Percentiles rank a stretch among this genome's conserved stretches.
Evolutionary conservation across 768 basidiomycete species (phyloP).

Genomic region (button mushroom (Agaricus bisporus)): DNA sequence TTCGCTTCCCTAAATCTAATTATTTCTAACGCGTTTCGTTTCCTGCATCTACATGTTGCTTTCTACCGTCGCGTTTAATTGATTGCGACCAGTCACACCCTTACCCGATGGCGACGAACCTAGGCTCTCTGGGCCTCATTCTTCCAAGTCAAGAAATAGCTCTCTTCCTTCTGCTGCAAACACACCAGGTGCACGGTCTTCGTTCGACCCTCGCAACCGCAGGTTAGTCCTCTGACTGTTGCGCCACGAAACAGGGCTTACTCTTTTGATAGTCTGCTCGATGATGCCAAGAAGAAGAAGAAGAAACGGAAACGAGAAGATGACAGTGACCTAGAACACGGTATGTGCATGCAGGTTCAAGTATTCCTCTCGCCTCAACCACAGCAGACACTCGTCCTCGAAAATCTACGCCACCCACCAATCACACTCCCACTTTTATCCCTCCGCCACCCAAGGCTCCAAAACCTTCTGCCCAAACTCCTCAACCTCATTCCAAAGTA

Average conservation of each 20-base stretch:
- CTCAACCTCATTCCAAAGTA: slow-evolving; percentile 47
- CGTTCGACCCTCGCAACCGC: slow-evolving; percentile 53
- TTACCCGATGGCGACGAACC: slow-evolving; percentile 45
- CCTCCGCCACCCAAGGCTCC: slow-evolving; percentile 44
- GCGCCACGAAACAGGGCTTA: slow-evolving; percentile 4
- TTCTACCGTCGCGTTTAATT: background rate
- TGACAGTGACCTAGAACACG: slow-evolving; percentile 65
- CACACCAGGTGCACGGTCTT: slow-evolving; percentile 45
- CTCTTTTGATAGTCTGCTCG: slow-evolving; percentile 21
- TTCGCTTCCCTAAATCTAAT: slow-evolving; percentile 13
- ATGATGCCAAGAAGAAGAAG: slow-evolving; percentile 72
- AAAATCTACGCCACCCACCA: slow-evolving; percentile 53
- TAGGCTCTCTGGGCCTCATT: slow-evolving; percentile 24
- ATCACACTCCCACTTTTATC: slow-evolving; percentile 28
- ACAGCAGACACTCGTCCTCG: slow-evolving; percentile 44
- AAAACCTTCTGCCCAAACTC: slow-evolving; percentile 42
- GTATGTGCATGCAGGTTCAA: slow-evolving; percentile 23
- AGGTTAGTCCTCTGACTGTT: slow-evolving; percentile 33
- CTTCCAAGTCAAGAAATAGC: slow-evolving; percentile 40
- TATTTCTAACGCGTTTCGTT: too few species aligned
- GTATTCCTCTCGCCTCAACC: background rate
- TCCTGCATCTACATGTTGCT: background rate
- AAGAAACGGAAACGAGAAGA: slow-evolving; percentile 81
- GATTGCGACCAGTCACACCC: slow-evolving; percentile 29
- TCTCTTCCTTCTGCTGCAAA: slow-evolving; percentile 39